These are phyloP conservation scores for Paecilomyces fulvus DNA, from an alignment of 2,329 filamentous ascomycete species.

Conservation along the genomic window DNA sequence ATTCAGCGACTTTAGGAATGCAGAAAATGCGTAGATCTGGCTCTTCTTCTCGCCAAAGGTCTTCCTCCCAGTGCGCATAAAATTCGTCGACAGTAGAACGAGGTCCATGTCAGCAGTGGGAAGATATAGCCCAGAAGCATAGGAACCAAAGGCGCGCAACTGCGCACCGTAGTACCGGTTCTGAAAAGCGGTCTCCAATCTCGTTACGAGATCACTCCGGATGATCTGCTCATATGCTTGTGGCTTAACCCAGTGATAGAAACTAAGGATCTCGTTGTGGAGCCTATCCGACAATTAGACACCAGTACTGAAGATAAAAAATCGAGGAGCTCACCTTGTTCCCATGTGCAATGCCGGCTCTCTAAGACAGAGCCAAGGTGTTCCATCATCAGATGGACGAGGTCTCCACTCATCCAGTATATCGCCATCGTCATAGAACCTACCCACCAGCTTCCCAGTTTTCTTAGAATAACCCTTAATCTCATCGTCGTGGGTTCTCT, in stretches of 20 bases:
- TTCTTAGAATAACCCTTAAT: constrained; percentile 52
- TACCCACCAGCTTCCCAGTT: constrained; percentile 44
- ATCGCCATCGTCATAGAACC: constrained; percentile 42
- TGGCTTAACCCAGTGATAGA: constrained; percentile 77
- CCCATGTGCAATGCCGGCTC: constrained; percentile 24
- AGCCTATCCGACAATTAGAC: constrained; percentile 46
- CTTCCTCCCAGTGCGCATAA: constrained; percentile 45
- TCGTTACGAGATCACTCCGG: constrained; percentile 62
- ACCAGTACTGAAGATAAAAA: neutral
- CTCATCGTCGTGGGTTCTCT: constrained; percentile 64
- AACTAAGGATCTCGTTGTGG: constrained; percentile 83
- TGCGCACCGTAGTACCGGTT: constrained; percentile 52
- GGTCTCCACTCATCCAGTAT: constrained; percentile 48
- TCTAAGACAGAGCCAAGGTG: constrained; percentile 52
- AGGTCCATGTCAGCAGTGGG: constrained; percentile 89
- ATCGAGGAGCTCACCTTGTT: constrained; percentile 19
- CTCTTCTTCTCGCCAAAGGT: constrained; percentile 44
- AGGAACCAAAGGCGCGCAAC: constrained; percentile 81
- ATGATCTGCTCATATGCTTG: constrained; percentile 67
- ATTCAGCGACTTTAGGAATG: constrained; percentile 47
- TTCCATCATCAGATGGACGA: constrained; percentile 31
- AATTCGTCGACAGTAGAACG: constrained; percentile 62
- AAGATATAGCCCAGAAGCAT: constrained; percentile 71
- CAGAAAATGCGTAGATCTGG: constrained; percentile 54
- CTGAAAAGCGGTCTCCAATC: constrained; percentile 55